Base-by-base conservation (phyloP, 805 yeast genomes). In the Starmerella cellae region DNA sequence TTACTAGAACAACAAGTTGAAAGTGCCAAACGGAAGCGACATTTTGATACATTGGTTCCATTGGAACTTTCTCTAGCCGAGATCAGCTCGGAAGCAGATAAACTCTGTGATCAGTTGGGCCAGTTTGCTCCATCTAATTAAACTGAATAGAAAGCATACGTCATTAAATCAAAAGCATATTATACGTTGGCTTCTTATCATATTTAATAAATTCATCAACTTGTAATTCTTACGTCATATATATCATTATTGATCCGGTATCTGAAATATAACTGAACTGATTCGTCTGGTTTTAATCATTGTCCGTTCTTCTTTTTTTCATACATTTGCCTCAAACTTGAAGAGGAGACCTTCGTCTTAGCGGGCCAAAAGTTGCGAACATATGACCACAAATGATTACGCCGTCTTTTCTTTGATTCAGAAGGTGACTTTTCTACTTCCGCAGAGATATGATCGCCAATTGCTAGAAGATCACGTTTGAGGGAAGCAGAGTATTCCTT, bases 321-420 rank as follows among this genome's bases (percentile, higher is more conserved):
- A 60, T 82, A 85, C 95, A 85, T 84, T 24, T 73, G 77, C 55
- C 70, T 69, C 48, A 84, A 73, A 62, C 79, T 79, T 30, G 67
- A 61, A 46, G 88, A 78, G 13, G 66, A 55, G 33, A 80, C 95
- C 41, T 50, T 44, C 30, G 35, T 26, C 47, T 73, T 71, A 3
- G 76, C 81, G 2, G 95, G 95, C 95, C 95, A 84, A 63, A 76
- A 84, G 41, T 73, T 70, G 18, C 85, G 70, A 4, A 91, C 83
- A 58, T 79, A 83, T 24, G 81, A 73, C 95, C 95, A 84, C 45
- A 84, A 61, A 54, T 83, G 91, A 56, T 72, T 77, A 44, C 67
- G 65, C 44, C 64, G 52, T 54, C 67, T 70, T 5, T 61, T 66
- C 6, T 24, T 21, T 23, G 64, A 56, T 19, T 64, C 64, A 14